These are phyloP conservation scores for Metarhizium rileyi DNA, from an alignment of 2,329 filamentous ascomycete genomes.

Conservation along the genomic window DNA sequence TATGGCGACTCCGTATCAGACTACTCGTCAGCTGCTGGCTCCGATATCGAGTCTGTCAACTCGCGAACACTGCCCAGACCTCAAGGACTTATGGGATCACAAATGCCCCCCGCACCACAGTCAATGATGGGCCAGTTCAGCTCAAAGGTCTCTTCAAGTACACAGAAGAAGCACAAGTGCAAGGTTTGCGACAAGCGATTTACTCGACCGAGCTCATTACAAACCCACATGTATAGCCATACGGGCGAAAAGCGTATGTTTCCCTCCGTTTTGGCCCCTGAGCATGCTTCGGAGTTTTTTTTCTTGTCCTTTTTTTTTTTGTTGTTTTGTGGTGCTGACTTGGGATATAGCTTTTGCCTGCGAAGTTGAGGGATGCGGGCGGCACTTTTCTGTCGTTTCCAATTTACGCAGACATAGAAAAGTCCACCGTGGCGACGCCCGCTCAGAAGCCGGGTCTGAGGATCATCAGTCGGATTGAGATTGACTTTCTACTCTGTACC, in stretches of 20 bases:
- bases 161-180: constrained; percentile 99
- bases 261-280: too few relatives aligned
- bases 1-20: constrained; percentile 85
- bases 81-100: constrained; percentile 49
- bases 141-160: constrained; percentile 89
- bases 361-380: constrained; percentile 87
- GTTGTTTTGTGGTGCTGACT: constrained; percentile 2
- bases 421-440: constrained; percentile 68
- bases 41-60: constrained; percentile 72
- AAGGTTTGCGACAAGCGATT: constrained; percentile 98
- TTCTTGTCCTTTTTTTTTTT: too few relatives aligned
- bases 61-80: constrained; percentile 80
- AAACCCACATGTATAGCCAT: constrained; percentile 98
- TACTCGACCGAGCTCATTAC: constrained; percentile 84
- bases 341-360: constrained; percentile 68
- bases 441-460: constrained; percentile 54
- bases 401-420: constrained; percentile 92
- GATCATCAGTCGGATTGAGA: constrained; percentile 50
- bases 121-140: constrained; percentile 99
- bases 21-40: constrained; percentile 73
- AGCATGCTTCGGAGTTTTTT: too few relatives aligned
- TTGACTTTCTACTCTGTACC: constrained; percentile 4
- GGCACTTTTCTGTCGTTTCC: constrained; percentile 94
- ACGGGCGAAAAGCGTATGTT: constrained; percentile 94
- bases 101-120: constrained; percentile 72